Evolutionary conservation across 2,329 filamentous ascomycete species (phyloP).

Genomic region (Aspergillus quadrilineatus): DNA sequence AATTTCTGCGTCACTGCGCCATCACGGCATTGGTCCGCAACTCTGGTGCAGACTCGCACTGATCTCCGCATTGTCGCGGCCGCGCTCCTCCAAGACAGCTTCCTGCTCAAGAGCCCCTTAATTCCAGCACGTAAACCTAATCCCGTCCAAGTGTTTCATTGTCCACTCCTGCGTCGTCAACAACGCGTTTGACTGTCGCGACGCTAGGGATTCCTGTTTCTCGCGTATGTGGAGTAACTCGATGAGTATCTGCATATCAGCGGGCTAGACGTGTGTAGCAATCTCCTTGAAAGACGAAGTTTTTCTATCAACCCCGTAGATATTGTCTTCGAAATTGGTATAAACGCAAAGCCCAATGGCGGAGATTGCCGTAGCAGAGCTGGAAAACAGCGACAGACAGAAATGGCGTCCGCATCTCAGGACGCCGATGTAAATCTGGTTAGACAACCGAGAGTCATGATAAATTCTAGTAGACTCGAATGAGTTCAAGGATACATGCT

Average conservation of each 20-base stretch:
- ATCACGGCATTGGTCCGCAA: slow-evolving; percentile 15
- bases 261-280: slow-evolving; percentile 12
- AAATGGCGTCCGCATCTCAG: background rate
- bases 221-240: slow-evolving; percentile 14
- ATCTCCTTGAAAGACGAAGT: slow-evolving; percentile 20
- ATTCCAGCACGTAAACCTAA: slow-evolving; percentile 26
- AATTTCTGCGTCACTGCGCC: too few species aligned
- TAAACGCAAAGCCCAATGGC: slow-evolving; percentile 26
- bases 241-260: slow-evolving; percentile 11
- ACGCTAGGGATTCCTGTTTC: slow-evolving; percentile 14
- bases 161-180: slow-evolving; percentile 17
- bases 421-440: background rate
- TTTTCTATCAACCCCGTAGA: slow-evolving; percentile 25
- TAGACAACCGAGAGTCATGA: background rate
- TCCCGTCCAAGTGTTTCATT: slow-evolving; percentile 26
- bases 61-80: slow-evolving; percentile 19
- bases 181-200: slow-evolving; percentile 11
- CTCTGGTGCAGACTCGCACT: slow-evolving; percentile 15
- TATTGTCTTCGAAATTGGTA: slow-evolving; percentile 11
- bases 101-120: slow-evolving; percentile 19
- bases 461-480: background rate
- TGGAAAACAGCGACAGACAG: slow-evolving; percentile 15
- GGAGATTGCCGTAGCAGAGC: slow-evolving; percentile 25
- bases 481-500: background rate
- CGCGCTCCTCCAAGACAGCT: slow-evolving; percentile 18